Base-by-base conservation (phyloP, 2,329 filamentous ascomycete species). In the Talaromyces pinophilus region DNA sequence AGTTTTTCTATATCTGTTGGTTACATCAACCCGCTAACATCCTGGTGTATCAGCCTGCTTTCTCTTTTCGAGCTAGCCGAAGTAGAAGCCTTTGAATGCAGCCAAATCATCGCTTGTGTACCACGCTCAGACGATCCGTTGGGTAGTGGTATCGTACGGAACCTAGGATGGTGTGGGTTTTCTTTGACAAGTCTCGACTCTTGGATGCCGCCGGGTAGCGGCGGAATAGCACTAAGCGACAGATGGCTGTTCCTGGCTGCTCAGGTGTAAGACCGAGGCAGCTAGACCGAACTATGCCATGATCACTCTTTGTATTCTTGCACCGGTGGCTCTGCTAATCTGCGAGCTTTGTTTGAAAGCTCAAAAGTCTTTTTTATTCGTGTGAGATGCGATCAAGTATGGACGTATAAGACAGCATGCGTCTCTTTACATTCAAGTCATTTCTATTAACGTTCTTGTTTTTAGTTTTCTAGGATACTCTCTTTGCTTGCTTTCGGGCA, bases 161-260 rank as follows among this genome's bases (percentile, higher is more conserved):
- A 92, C 73, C 86, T 97, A 62, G 91, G 93, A 77, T 97, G 93
- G 93, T 93, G 96, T 70, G 93, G 93, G 64, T 97, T 97, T 75
- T 91, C 92, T 75, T 85, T 94, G 71, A 88, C 88, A 60, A 94
- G 91, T 28, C 84, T 97, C 52, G 89, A 93, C 71, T 86, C 87
- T 71, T 97, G 92, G 90, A 85, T 67, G 55, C 44, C 66, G 22
- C 57, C 87, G 17, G 81, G 83, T 55, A 83, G 84, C 46, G 76
- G 77, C 59, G 80, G 80, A 57, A 87, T 91, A 69, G 85, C 89
- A 63, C 88, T 90, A 61, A 96, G 92, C 80, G 82, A 88, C 62
- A 84, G 84, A 73, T 97, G 93, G 93, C 79, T 97, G 67, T 92
- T 96, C 76, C 87, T 97, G 84, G 88, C 89, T 69, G 95, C 96